Base-by-base conservation (phyloP, 1,284 basidiomycete genomes). In the Cystobasidium sp. region DNA sequence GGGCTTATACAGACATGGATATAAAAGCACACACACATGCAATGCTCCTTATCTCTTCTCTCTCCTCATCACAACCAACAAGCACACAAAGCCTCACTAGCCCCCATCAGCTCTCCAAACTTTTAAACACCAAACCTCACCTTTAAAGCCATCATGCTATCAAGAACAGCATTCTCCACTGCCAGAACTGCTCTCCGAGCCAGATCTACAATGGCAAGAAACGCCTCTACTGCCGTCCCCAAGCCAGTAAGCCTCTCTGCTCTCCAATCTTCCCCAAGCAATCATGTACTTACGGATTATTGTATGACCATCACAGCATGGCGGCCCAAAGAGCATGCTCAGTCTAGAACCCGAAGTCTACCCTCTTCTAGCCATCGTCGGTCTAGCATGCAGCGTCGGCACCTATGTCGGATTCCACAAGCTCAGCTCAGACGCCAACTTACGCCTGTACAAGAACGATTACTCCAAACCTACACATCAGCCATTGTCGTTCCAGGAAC, bases 311-410 rank as follows among this genome's bases (percentile, higher is more conserved):
- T 44, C 37, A 41, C 55, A 71, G 69, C 69, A 71, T 39, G 47
- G 41, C 24, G 56, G 56, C 6, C 49, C 49, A 44, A 64, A 71
- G 46, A 64, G 69, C 58, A 62, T 71, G 59, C 56, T 61, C 61
- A 62, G 53, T 31, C 58, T 71, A 22, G 61, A 71, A 58, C 69
- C 69, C 49, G 69, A 71, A 63, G 69, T 71, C 49, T 71, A 71
- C 24, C 69, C 69, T 14, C 69, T 71, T 31, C 47, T 71, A 56
- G 66, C 58, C 43, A 49, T 71, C 22, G 51, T 62, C 51, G 58
- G 44, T 37, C 24, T 71, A 39, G 69, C 69, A 41, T 61, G 56
- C 43, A 61, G 56, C 44, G 58, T 49, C 16, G 69, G 58, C 47
- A 53, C 58, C 47, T 71, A 71, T 44, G 46, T 71, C 56, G 59